Conservation (phyloP, 2,329 filamentous ascomycete species). For the Helminthosporium solani region DNA sequence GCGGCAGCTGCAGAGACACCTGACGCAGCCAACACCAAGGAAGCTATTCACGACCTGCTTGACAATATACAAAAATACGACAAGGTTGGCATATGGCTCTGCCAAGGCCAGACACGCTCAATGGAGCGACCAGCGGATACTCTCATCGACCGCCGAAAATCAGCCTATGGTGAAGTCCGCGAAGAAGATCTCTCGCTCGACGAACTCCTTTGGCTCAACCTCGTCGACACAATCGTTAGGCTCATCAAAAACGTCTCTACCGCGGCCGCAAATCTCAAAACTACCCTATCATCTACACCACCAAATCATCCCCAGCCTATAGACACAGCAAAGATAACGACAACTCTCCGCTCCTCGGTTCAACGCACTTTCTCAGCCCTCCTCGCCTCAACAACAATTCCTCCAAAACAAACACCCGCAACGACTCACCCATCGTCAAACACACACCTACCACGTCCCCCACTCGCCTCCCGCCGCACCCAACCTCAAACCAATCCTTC, state of each 20-base stretch:
- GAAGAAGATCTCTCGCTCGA: constrained; percentile 60
- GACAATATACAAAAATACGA: constrained; percentile 83
- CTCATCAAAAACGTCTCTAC: constrained; percentile 49
- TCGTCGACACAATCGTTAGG: constrained; percentile 62
- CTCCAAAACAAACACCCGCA: constrained; percentile 20
- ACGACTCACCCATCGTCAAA: constrained; percentile 18
- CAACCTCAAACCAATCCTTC: constrained; percentile 60
- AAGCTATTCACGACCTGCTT: constrained; percentile 71
- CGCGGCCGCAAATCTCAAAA: constrained; percentile 50
- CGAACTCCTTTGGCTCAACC: constrained; percentile 65
- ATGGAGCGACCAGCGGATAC: constrained; percentile 36
- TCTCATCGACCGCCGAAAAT: constrained; percentile 44
- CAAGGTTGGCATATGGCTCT: constrained; percentile 93
- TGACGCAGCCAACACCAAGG: constrained; percentile 59
- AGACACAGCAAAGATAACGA: constrained; percentile 63
- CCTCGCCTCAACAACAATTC: constrained; percentile 64
- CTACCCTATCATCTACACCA: constrained; percentile 26
- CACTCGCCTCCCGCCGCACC: constrained; percentile 21
- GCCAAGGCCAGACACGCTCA: constrained; percentile 76
- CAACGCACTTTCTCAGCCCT: constrained; percentile 90
- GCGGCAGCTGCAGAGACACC: constrained; percentile 59
- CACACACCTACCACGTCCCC: constrained; percentile 16
- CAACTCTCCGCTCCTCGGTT: constrained; percentile 73
- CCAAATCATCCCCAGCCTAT: constrained; percentile 32
- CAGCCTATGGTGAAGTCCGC: constrained; percentile 48